Evolutionary conservation across 495 filamentous ascomycete genomes (phyloP), one percentile per base, ranked within the genome.

Genomic region (Penicillium lividum): DNA sequence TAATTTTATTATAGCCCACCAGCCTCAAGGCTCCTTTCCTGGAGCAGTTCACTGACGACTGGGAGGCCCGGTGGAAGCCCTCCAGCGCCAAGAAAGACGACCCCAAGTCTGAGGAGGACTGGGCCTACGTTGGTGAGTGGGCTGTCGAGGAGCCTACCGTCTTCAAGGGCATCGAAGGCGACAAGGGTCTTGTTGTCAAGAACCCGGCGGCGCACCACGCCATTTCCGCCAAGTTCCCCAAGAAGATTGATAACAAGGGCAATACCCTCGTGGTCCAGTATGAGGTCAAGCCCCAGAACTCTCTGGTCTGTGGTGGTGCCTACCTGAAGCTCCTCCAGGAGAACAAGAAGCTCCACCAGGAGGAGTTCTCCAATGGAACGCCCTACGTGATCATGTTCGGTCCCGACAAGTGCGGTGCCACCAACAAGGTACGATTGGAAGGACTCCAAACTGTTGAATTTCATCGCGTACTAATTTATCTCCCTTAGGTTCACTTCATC

Each of bases 341-440:
- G 73, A 98, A 92, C 82, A 96, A 93, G 82, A 88, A 90, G 75
- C 91, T 98, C 68, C 92, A 97, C 78, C 83, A 88, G 69, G 94
- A 98, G 55, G 95, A 99, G 80, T 99, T 99, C 83, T 94, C 92
- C 68, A 97, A 99, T 78, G 83, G 87, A 48, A 93, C 93, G 46
- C 95, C 95, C 38, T 99, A 99, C 73, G 90, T 99, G 62, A 95
- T 99, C 81, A 98, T 98, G 95, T 99, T 99, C 75, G 95, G 95
- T 63, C 95, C 95, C 68, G 95, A 99, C 81, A 99, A 97, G 87
- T 99, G 95, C 74, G 95, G 94, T 77, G 85, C 90, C 69, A 98
- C 92, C 73, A 99, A 99, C 86, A 98, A 98, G 88, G 86, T 86
- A 77, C 54, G 68, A n/a, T 31, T 4, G 8, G 3, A 40, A 7